Percentiles rank a stretch among this genome's conserved stretches.
Conservation (phyloP, 2,329 filamentous ascomycete species). For the Stachybotrys chartarum region DNA sequence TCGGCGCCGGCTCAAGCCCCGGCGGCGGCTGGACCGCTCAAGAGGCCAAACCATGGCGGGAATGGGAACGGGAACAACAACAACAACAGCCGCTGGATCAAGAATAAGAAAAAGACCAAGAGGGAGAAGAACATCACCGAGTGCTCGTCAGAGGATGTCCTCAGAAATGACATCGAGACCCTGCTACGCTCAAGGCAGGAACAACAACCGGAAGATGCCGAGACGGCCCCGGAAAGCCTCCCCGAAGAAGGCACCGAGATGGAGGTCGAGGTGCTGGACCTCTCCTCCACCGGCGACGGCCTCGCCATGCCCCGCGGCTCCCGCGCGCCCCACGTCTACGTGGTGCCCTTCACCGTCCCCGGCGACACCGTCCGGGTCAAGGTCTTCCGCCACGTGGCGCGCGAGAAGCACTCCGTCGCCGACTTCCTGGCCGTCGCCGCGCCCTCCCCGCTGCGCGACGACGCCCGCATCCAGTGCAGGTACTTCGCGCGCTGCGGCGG, state of each 20-base stretch:
- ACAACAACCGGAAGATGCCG: conserved; percentile 9
- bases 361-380: conserved; percentile 77
- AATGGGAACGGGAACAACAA: background rate
- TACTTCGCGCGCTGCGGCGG: conserved; percentile 87
- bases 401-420: conserved; percentile 64
- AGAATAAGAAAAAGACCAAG: conserved; percentile 44
- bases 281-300: conserved; percentile 90
- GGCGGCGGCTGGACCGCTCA: conserved; percentile 2
- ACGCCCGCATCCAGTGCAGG: conserved; percentile 67
- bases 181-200: conserved; percentile 31
- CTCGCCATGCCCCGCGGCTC: conserved; percentile 65
- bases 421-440: conserved; percentile 75
- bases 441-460: conserved; percentile 70
- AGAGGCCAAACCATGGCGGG: conserved; percentile 11
- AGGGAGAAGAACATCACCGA: conserved; percentile 52
- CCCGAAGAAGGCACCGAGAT: conserved; percentile 68
- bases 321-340: conserved; percentile 55
- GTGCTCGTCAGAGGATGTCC: conserved; percentile 59
- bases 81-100: conserved; percentile 16
- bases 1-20: background rate
- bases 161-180: conserved; percentile 54
- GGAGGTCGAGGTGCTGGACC: conserved; percentile 70
- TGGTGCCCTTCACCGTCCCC: conserved; percentile 81
- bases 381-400: conserved; percentile 62
- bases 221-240: conserved; percentile 30